phyloP scores from a whole-genome alignment of 169 alveolate genomes.

The Eimeria acervulina region DNA sequence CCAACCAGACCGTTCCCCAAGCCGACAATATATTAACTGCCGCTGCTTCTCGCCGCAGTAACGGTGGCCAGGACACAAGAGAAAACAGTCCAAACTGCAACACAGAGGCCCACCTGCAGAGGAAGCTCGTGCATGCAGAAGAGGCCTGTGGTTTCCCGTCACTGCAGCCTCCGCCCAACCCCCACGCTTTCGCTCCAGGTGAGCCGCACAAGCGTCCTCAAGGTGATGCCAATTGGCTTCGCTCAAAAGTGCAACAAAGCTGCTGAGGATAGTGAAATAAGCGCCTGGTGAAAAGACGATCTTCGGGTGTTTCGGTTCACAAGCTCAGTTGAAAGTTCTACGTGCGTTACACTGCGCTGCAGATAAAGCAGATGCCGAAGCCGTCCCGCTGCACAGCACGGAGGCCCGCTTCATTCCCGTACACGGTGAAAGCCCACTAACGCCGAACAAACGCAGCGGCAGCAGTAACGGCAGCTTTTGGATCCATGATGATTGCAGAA shows the following conservation, averaged over 20 bases:
- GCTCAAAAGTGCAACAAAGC: not conserved
- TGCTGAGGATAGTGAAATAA: not conserved
- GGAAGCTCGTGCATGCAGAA: not conserved
- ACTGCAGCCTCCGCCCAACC: slow-evolving; percentile 59
- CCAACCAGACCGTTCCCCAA: not conserved
- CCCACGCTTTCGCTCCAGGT: not conserved
- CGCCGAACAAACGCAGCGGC: not conserved
- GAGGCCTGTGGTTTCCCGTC: slow-evolving; percentile 9
- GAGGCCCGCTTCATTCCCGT: not conserved
- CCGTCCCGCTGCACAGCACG: not conserved
- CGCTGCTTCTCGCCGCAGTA: not conserved
- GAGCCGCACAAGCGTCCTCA: not conserved
- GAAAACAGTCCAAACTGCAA: not conserved
- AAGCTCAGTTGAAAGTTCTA: not conserved
- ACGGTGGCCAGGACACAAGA: not conserved
- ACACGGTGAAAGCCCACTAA: not conserved
- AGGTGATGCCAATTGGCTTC: not conserved
- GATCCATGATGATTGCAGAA: not conserved
- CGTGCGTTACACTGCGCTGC: not conserved
- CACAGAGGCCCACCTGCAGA: not conserved
- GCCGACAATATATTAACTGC: not conserved
- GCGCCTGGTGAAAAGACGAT: not conserved
- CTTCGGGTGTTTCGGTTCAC: not conserved
- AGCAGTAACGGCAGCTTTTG: slow-evolving; percentile 4
- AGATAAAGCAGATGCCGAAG: slow-evolving; percentile 4